These are phyloP conservation scores for Anthostomella pinea DNA, from an alignment of 2,329 filamentous ascomycete species.

Conservation along the genomic window DNA sequence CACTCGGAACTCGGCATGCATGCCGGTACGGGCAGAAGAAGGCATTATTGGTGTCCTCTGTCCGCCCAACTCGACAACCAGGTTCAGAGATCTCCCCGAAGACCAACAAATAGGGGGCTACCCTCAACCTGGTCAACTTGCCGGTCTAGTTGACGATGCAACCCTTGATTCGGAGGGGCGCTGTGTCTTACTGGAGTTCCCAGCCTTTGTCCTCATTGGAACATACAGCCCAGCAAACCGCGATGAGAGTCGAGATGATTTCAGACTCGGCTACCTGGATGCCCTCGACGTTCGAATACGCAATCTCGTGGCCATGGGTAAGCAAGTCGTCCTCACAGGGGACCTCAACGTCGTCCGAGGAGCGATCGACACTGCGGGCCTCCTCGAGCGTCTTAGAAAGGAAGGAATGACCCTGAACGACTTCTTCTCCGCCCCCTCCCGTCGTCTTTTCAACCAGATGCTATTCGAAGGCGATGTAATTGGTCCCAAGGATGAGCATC, in stretches of 20 bases:
- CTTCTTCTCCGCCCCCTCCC: slow-evolving; percentile 68
- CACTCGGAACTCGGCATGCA: slow-evolving; percentile 80
- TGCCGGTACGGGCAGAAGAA: slow-evolving; percentile 87
- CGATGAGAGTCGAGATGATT: slow-evolving; percentile 79
- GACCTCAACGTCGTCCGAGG: slow-evolving; percentile 78
- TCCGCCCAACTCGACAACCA: slow-evolving; percentile 65
- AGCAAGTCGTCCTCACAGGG: slow-evolving; percentile 80
- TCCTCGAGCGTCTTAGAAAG: slow-evolving; percentile 69
- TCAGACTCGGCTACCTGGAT: slow-evolving; percentile 75
- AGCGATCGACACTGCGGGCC: slow-evolving; percentile 72
- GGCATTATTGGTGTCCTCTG: slow-evolving; percentile 82
- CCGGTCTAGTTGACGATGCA: slow-evolving; percentile 61
- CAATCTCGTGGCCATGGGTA: slow-evolving; percentile 76
- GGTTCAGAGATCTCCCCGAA: slow-evolving; percentile 71
- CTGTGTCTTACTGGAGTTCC: slow-evolving; percentile 88
- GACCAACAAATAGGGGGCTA: slow-evolving; percentile 86
- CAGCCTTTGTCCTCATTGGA: slow-evolving; percentile 88
- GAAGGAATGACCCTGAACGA: slow-evolving; percentile 65
- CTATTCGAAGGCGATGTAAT: slow-evolving; percentile 68
- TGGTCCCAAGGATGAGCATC: slow-evolving; percentile 64
- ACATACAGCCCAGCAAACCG: slow-evolving; percentile 89
- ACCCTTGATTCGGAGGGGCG: slow-evolving; percentile 86
- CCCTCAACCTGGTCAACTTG: slow-evolving; percentile 66
- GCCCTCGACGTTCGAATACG: slow-evolving; percentile 80
- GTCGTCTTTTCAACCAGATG: slow-evolving; percentile 83